phyloP scores from a whole-genome alignment of 1,139 yeast species.

The Candida gigantensis region DNA sequence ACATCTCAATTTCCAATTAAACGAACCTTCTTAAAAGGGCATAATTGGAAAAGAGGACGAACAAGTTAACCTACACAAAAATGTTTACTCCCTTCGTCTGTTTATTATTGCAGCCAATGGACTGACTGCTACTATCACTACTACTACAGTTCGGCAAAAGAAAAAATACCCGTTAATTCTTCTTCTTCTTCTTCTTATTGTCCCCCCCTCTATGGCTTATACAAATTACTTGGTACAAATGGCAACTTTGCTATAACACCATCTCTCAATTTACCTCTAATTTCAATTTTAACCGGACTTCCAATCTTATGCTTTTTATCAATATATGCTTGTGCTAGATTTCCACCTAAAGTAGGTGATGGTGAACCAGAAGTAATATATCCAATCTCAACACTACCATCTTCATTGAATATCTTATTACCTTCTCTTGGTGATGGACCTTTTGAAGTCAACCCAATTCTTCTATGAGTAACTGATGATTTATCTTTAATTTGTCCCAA shows the following conservation, averaged over 20 bases:
- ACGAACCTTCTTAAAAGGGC: too few species aligned
- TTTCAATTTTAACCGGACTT: conserved; percentile 69
- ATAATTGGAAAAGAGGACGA: too few species aligned
- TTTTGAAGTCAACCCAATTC: conserved; percentile 71
- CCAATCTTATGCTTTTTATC: conserved; percentile 78
- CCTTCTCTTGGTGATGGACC: conserved; percentile 96
- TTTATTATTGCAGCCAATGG: too few species aligned
- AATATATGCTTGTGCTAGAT: conserved; percentile 90
- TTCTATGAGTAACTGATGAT: conserved; percentile 54
- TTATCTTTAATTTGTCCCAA: conserved; percentile 71
- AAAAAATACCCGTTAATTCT: too few species aligned
- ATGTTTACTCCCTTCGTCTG: too few species aligned
- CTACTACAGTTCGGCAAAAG: too few species aligned
- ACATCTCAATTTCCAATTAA: too few species aligned
- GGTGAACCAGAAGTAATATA: conserved; percentile 86
- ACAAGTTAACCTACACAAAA: too few species aligned
- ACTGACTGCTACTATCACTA: too few species aligned
- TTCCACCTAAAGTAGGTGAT: conserved; percentile 83
- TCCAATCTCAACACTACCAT: conserved; percentile 61
- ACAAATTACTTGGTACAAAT: conserved; percentile 51
- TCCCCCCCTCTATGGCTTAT: conserved; percentile 15
- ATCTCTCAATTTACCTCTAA: conserved; percentile 80
- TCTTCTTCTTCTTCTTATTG: too few species aligned
- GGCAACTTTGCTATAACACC: conserved; percentile 82
- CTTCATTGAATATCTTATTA: conserved; percentile 58